phyloP scores from a whole-genome alignment of 2,329 filamentous ascomycete species.

The Cladosporium sp. region DNA sequence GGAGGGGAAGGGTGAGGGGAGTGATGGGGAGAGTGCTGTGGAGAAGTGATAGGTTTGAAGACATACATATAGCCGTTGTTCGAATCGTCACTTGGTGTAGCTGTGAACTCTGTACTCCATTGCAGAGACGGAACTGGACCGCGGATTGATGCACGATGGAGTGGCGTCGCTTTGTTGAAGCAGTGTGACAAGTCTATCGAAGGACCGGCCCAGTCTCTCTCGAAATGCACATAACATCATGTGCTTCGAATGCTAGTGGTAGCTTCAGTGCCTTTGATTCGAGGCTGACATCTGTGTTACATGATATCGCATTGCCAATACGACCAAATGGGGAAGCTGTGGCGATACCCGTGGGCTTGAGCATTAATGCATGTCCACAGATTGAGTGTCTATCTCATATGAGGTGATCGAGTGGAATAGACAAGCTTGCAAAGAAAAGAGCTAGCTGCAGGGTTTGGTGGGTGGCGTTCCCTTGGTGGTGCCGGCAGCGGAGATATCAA shows the following conservation, averaged over 20 bases:
- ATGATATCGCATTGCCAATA: not conserved
- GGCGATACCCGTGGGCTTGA: not conserved
- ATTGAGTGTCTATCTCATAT: no score
- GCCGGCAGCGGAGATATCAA: not conserved
- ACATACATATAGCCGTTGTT: not conserved
- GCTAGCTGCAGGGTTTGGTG: not conserved
- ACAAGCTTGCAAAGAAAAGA: not conserved
- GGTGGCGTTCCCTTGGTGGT: not conserved
- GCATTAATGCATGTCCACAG: not conserved
- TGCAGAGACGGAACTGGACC: not conserved
- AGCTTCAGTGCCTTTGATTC: no score
- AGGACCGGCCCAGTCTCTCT: not conserved
- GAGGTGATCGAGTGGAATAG: not conserved
- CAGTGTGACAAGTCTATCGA: not conserved
- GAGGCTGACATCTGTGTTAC: not conserved
- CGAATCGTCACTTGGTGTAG: no score
- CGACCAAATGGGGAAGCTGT: not conserved
- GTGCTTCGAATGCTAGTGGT: not conserved
- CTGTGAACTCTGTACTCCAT: not conserved
- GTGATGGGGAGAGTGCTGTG: not conserved
- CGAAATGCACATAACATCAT: not conserved
- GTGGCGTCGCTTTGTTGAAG: not conserved
- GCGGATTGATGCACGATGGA: not conserved
- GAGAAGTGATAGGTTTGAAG: not conserved
- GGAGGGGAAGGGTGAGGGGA: not conserved